Evolutionary conservation across 805 yeast genomes (phyloP).

Genomic region (Candida odintsovae): DNA sequence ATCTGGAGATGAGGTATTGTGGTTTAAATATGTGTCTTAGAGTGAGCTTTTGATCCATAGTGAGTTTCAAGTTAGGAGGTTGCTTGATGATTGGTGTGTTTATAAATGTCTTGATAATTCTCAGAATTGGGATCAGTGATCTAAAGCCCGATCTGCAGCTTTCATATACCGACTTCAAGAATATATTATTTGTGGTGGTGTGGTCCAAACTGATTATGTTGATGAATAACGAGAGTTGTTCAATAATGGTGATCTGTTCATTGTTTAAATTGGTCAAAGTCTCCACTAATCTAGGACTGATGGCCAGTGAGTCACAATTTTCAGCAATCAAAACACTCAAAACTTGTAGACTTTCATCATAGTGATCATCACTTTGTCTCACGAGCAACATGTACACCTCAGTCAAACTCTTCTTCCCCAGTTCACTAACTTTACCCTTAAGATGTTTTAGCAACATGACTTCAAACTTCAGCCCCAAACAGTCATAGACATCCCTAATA

Average conservation of each 20-base stretch:
- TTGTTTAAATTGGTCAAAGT: constrained; percentile 3
- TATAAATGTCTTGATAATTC: constrained; percentile 6
- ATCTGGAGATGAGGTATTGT: background rate
- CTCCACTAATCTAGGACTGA: constrained; percentile 7
- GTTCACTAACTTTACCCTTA: background rate
- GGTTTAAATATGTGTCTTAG: constrained; percentile 6
- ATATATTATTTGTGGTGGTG: background rate
- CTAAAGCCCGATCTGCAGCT: constrained; percentile 8
- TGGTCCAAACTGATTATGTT: constrained; percentile 1
- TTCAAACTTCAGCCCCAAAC: background rate
- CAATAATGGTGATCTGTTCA: constrained; percentile 8
- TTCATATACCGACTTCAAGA: constrained; percentile 5
- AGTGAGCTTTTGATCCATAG: background rate
- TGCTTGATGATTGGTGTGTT: background rate
- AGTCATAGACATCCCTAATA: background rate
- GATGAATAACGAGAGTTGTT: constrained; percentile 6
- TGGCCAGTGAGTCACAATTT: constrained; percentile 4
- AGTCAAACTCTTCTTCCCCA: background rate
- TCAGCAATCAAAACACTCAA: constrained; percentile 2
- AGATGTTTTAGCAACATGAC: background rate
- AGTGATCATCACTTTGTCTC: background rate
- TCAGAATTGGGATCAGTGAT: constrained; percentile 13
- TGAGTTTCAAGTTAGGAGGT: background rate
- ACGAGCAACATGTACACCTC: background rate
- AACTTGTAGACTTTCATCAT: constrained; percentile 3